A percentile compares a stretch with the other conserved stretches of the same genome.
Conservation (phyloP, 2,329 filamentous ascomycete genomes). For the Periglandula ipomoeae region DNA sequence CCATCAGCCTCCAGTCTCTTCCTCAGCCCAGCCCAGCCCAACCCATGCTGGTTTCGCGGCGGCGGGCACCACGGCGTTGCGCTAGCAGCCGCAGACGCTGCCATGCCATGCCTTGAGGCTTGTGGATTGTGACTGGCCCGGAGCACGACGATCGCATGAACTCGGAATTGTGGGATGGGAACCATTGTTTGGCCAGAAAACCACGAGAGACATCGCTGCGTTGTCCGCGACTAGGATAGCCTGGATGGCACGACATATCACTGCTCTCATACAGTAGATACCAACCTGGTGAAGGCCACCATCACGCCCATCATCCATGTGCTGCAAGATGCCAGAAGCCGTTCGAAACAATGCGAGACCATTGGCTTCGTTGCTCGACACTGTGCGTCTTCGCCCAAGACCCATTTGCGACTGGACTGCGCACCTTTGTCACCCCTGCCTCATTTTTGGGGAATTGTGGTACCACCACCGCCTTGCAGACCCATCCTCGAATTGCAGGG, state of each 20-base stretch:
- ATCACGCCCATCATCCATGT: no score
- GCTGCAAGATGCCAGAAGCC: no score
- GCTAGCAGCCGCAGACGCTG: neutral
- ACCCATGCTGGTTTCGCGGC: neutral
- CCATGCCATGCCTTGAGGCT: neutral
- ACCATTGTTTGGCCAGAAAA: neutral
- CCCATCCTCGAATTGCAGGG: slow-evolving; percentile 1
- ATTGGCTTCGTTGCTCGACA: neutral
- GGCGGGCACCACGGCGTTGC: neutral
- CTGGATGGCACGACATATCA: neutral
- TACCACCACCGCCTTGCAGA: slow-evolving; percentile 2
- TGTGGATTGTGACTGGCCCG: neutral
- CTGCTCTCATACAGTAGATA: no score
- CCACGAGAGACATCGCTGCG: neutral
- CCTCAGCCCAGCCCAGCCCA: no score
- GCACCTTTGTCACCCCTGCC: slow-evolving; percentile 3
- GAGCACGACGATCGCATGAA: neutral
- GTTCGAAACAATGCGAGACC: no score
- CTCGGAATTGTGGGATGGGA: neutral
- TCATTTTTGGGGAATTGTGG: neutral
- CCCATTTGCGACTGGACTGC: neutral
- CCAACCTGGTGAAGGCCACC: no score
- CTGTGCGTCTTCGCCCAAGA: no score
- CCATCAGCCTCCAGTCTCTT: no score
- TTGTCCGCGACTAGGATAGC: neutral